Evolutionary conservation across 2,329 filamentous ascomycete species (phyloP), one percentile per base, ranked within the genome.

Genomic region (Albophoma yamanashiensis): DNA sequence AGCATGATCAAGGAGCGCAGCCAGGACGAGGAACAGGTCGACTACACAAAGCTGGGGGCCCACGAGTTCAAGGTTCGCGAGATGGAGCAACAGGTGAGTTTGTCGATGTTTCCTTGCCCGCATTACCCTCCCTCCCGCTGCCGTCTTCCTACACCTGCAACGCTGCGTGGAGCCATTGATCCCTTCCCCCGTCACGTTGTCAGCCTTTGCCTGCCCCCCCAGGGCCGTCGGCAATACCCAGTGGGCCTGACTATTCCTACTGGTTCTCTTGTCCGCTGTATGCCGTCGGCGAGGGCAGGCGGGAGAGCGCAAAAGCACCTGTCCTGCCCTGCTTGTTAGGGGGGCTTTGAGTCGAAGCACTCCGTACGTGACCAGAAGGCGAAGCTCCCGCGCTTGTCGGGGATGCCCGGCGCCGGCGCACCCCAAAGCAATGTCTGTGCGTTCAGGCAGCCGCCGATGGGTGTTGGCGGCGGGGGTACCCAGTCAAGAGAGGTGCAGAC

Each of bases 31-130:
- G 92, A 96, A 59, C 80, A 83, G 57, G 86, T 95, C 27, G 94
- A 99, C 74, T 99, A 97, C 75, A 81, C 83, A 52, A 90, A 92
- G 77, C 79, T 99, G 55, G 92, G 90, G 63, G 86, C 89, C 39
- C 93, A 97, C 75, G 94, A 99, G 78, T 97, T 99, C 81, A 99
- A 99, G 82, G 92, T 97, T 58, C 84, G 89, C 68, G 92, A 99
- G 78, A 99, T 99, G 94, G 94, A 99, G 78, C 94, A 99, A 73
- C 94, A 99, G 89, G 92, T 96, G 81, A 70, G 74, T 70, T 70
- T 52, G 12, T 22, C 40, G 43, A 62, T 1, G 22, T 56, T 83
- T 81, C 53, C 42, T 57, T 42, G 25, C 8, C 50, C 50, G 27
- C n/a, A 25, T 25, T 12, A 9, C 56, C 59, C 5, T 31, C 27